Percentiles rank a stretch among this genome's conserved stretches.
Evolutionary conservation across 2,329 filamentous ascomycete genomes (phyloP).

Genomic region (Botrytis squamosa): DNA sequence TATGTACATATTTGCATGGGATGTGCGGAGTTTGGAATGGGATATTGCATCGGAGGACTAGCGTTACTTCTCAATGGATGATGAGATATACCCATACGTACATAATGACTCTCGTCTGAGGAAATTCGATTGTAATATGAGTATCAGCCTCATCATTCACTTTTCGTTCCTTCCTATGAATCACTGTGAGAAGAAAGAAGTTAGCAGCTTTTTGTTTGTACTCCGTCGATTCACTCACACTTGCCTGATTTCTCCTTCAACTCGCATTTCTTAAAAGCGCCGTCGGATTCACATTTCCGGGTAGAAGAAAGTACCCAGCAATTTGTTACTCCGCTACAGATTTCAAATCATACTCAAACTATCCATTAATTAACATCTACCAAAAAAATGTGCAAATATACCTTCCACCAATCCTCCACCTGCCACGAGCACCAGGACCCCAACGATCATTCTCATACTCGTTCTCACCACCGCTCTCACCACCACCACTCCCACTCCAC

Average conservation of each 20-base stretch:
- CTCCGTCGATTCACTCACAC: neutral
- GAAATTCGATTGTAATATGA: neutral
- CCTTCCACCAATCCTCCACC: conserved; percentile 11
- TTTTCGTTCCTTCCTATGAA: neutral
- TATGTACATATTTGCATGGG: conserved; percentile 18
- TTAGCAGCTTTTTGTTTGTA: neutral
- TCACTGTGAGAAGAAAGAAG: neutral
- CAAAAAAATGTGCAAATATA: conserved; percentile 17
- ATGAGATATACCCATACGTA: conserved; percentile 4
- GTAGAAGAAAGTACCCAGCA: neutral
- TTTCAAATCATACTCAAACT: neutral
- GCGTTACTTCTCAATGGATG: conserved; percentile 17
- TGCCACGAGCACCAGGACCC: neutral
- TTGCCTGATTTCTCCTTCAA: neutral
- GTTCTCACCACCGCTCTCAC: neutral
- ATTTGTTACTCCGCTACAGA: neutral
- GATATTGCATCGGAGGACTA: conserved; percentile 7
- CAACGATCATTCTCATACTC: neutral
- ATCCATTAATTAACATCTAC: neutral
- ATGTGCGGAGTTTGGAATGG: neutral
- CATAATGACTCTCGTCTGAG: neutral
- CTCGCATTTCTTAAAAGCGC: neutral
- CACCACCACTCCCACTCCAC: neutral
- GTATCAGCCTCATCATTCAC: neutral
- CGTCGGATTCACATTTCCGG: neutral